These are phyloP conservation scores for Chlamydomonas reinhardtii DNA, from an alignment of 163 green algal species.

Conservation along the genomic window DNA sequence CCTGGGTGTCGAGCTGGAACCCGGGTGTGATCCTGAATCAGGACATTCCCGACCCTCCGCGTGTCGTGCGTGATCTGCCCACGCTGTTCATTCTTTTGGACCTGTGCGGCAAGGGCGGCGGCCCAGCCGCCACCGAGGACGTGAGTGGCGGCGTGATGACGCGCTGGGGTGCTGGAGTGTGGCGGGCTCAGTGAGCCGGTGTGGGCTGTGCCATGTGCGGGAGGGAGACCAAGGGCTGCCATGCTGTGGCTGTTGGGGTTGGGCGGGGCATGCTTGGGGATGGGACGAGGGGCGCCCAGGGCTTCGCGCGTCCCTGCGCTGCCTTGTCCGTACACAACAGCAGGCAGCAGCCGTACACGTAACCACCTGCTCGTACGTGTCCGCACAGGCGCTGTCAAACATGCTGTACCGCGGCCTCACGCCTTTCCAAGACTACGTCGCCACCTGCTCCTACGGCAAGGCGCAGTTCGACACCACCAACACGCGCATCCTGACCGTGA, in stretches of 20 bases:
- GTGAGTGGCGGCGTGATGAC: not conserved
- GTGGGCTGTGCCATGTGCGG: no score
- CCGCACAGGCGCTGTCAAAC: not conserved
- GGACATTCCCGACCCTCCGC: constrained; percentile 10
- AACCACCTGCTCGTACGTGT: no score
- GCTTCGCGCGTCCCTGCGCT: no score
- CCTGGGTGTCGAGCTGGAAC: constrained; percentile 27
- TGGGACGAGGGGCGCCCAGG: no score
- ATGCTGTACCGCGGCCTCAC: constrained; percentile 30
- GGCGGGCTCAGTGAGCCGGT: no score
- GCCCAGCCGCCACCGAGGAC: not conserved
- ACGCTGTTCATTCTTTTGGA: constrained; percentile 46
- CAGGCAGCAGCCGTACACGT: no score
- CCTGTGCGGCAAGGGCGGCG: constrained; percentile 46
- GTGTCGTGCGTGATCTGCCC: constrained; percentile 43
- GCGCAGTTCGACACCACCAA: constrained; percentile 28
- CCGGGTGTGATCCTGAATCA: constrained; percentile 25
- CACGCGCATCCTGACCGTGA: constrained; percentile 35
- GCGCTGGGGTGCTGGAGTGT: not conserved
- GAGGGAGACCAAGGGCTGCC: no score
- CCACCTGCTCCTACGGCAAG: constrained; percentile 50
- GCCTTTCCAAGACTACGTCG: constrained; percentile 38
- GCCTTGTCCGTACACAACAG: no score
- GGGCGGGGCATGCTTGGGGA: no score
- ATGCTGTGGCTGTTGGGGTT: no score